These are phyloP conservation scores for Fusarium praegraminearum DNA, from an alignment of 2,329 filamentous ascomycete genomes.

Conservation along the genomic window DNA sequence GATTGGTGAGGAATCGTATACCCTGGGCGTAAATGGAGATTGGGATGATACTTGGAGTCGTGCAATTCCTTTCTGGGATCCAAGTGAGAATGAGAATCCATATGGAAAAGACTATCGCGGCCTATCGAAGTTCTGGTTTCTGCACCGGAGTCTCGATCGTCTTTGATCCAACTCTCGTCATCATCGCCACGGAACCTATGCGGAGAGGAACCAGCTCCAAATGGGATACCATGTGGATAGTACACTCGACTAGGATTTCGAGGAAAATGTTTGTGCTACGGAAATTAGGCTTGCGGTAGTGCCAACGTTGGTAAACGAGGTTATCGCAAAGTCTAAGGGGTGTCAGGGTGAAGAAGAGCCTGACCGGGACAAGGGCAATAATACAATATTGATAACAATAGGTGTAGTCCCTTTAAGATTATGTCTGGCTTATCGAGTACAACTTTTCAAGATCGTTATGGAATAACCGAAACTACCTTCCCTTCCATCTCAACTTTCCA, in stretches of 20 bases:
- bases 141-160: not conserved
- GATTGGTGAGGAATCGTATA: no score
- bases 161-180: no score
- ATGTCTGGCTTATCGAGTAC: not conserved
- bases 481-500: constrained; percentile 79
- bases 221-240: no score
- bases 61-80: not conserved
- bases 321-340: not conserved
- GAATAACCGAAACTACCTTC: constrained; percentile 16
- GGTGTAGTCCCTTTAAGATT: no score
- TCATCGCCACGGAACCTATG: no score
- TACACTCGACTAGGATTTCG: no score
- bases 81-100: not conserved
- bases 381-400: not conserved
- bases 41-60: not conserved
- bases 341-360: not conserved
- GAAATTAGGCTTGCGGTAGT: no score
- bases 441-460: not conserved
- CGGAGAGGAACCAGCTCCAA: no score
- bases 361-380: not conserved
- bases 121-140: not conserved
- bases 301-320: not conserved
- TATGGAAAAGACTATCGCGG: no score
- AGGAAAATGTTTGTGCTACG: no score
- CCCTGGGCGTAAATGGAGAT: not conserved